phyloP scores from a whole-genome alignment of 2,329 filamentous ascomycete species.

The Fusarium kyushuense region DNA sequence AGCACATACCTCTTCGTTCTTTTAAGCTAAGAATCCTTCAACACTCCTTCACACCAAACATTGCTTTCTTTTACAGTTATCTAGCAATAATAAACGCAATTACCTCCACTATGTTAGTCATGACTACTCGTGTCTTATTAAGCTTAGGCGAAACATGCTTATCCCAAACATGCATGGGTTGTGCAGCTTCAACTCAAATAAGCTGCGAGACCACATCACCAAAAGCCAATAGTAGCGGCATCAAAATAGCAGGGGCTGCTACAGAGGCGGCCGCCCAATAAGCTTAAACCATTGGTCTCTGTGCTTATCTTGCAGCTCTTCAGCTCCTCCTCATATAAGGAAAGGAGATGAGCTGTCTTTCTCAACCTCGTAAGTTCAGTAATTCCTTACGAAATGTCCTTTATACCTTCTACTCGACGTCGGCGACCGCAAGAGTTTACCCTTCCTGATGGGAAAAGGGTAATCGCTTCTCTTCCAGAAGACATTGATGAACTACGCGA shows the following conservation, averaged over 20 bases:
- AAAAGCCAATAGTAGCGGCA: conserved; percentile 42
- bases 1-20: not conserved
- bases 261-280: conserved; percentile 35
- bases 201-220: conserved; percentile 41
- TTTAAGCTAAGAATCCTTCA: not conserved
- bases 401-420: conserved; percentile 38
- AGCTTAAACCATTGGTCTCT: conserved; percentile 17
- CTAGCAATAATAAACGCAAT: not conserved
- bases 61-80: not conserved
- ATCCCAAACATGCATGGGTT: conserved; percentile 10
- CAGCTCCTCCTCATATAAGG: conserved; percentile 25
- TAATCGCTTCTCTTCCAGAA: conserved; percentile 69
- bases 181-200: conserved; percentile 27
- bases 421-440: conserved; percentile 64
- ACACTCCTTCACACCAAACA: not conserved
- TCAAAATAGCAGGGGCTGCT: conserved; percentile 37
- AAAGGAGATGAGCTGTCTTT: not conserved
- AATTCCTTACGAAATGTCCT: conserved; percentile 35
- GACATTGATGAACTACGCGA: conserved; percentile 62
- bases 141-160: conserved; percentile 19
- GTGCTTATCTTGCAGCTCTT: conserved; percentile 33
- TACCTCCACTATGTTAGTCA: conserved; percentile 10
- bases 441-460: conserved; percentile 65
- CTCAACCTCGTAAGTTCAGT: conserved; percentile 7
- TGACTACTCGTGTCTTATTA: conserved; percentile 9